phyloP scores from a whole-genome alignment of 345 rosid species.

The Eucalyptus pumila region DNA sequence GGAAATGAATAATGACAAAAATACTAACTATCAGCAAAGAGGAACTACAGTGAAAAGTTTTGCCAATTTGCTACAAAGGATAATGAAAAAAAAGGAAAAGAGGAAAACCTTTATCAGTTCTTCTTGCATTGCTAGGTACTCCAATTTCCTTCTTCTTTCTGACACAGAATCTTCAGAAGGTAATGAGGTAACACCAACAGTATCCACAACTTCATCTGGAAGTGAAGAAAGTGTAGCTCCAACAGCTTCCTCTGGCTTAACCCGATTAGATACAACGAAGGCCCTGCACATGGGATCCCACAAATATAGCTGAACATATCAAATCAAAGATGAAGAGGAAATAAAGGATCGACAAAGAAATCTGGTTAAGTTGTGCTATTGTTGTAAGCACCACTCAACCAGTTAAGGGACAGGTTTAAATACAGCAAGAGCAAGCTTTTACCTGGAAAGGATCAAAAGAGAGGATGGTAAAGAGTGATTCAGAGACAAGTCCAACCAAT shows the following conservation, averaged over 20 bases:
- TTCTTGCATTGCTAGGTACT: conserved; percentile 92
- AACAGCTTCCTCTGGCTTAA: conserved; percentile 86
- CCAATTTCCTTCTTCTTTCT: conserved; percentile 83
- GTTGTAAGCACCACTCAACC: neutral
- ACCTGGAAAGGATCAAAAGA: conserved; percentile 73
- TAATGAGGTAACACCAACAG: conserved; percentile 73
- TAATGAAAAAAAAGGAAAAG: neutral
- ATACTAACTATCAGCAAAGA: neutral
- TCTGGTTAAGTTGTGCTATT: neutral
- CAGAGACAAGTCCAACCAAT: conserved; percentile 85
- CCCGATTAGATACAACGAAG: conserved; percentile 70
- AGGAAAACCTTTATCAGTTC: conserved; percentile 70
- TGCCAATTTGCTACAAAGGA: neutral
- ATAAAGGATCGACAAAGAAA: neutral
- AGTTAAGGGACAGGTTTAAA: neutral
- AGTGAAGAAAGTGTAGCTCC: conserved; percentile 86
- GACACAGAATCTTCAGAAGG: conserved; percentile 93
- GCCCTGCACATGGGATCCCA: conserved; percentile 32
- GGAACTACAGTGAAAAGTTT: neutral
- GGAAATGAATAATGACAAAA: neutral
- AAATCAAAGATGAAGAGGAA: neutral
- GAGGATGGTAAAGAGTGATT: conserved; percentile 89
- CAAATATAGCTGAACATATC: neutral
- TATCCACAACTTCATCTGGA: conserved; percentile 95
- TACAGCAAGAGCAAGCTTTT: neutral